Evolutionary conservation across 2,329 filamentous ascomycete genomes (phyloP).

Genomic region (Geosmithia flava): DNA sequence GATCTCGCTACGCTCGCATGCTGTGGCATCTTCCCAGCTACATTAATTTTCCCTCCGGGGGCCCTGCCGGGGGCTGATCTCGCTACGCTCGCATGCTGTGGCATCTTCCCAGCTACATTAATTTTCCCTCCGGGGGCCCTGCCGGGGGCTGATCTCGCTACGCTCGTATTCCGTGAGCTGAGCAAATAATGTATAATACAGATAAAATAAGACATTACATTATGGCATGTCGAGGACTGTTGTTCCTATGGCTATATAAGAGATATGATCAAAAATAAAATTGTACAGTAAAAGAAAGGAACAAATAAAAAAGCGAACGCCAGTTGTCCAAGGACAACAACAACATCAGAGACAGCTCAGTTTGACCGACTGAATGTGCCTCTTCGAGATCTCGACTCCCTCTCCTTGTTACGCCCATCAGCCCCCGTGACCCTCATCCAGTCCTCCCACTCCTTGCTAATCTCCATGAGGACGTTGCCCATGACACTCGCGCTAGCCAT

Average conservation of each 20-base stretch:
- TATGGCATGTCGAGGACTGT: neutral
- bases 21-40: too few relatives aligned
- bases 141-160: too few relatives aligned
- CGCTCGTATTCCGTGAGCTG: too few relatives aligned
- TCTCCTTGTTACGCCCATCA: constrained; percentile 14
- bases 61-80: too few relatives aligned
- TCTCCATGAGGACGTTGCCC: constrained; percentile 89
- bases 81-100: too few relatives aligned
- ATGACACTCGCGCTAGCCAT: constrained; percentile 94
- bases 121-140: too few relatives aligned
- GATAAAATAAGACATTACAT: neutral
- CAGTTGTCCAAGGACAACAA: neutral
- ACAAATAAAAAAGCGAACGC: neutral
- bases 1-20: too few relatives aligned
- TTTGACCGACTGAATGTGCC: constrained; percentile 7
- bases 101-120: too few relatives aligned
- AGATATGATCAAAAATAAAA: neutral
- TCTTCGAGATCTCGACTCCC: constrained; percentile 14
- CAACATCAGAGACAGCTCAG: neutral
- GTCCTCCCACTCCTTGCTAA: constrained; percentile 86
- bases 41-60: too few relatives aligned
- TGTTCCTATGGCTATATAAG: neutral
- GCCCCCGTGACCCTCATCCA: constrained; percentile 54
- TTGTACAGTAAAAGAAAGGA: neutral
- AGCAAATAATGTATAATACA: neutral